Conservation (phyloP, 768 basidiomycete species). For the Lactarius sanguifluus region DNA sequence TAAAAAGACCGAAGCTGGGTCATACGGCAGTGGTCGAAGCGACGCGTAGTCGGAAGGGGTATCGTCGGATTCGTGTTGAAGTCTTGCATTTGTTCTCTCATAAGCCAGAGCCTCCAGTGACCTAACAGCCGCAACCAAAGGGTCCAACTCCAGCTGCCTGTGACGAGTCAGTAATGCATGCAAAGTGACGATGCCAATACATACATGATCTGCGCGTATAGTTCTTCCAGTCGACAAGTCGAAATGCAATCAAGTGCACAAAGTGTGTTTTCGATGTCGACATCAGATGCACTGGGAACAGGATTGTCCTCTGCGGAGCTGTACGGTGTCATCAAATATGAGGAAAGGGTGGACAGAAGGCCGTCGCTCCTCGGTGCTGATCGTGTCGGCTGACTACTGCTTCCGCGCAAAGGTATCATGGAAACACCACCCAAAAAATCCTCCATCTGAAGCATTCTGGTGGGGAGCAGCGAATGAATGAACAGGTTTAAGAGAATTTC, state of each 20-base stretch:
- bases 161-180: background rate
- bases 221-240: constrained; percentile 89
- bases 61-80: constrained; percentile 71
- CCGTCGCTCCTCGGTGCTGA: constrained; percentile 76
- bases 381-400: constrained; percentile 52
- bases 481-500: constrained; percentile 99
- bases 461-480: constrained; percentile 87
- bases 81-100: constrained; percentile 77
- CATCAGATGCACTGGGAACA: constrained; percentile 86
- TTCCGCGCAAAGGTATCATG: constrained; percentile 85
- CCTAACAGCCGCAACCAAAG: constrained; percentile 79
- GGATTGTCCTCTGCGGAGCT: constrained; percentile 67
- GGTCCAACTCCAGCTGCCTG: constrained; percentile 77
- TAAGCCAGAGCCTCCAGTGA: constrained; percentile 90
- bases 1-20: constrained; percentile 93
- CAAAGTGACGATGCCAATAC: constrained; percentile 2
- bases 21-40: constrained; percentile 72
- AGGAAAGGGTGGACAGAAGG: constrained; percentile 88
- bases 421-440: constrained; percentile 96
- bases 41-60: constrained; percentile 38
- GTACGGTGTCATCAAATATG: constrained; percentile 96
- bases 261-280: constrained; percentile 90
- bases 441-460: constrained; percentile 93
- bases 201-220: constrained; percentile 92
- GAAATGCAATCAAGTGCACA: constrained; percentile 95